Evolutionary conservation across 2,329 filamentous ascomycete genomes (phyloP).

Genomic region (Rugonectria rugulosa): DNA sequence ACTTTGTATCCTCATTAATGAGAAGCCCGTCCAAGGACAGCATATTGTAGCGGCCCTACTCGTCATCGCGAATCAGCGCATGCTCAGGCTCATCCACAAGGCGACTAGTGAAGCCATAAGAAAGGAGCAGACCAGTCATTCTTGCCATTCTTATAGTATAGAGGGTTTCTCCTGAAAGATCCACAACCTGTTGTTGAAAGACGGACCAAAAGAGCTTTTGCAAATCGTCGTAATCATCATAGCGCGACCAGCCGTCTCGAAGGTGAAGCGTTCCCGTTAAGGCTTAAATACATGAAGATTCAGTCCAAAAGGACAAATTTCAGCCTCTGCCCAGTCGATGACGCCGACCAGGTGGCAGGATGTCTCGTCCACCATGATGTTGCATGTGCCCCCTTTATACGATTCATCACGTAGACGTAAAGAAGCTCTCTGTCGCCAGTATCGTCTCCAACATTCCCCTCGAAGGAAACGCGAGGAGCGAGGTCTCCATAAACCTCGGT

Average conservation of each 20-base stretch:
- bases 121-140: constrained; percentile 44
- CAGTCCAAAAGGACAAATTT: constrained; percentile 49
- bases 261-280: constrained; percentile 47
- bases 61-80: constrained; percentile 40
- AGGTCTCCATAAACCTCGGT: no score
- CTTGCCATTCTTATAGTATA: constrained; percentile 43
- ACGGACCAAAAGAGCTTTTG: constrained; percentile 44
- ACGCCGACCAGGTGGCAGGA: constrained; percentile 47
- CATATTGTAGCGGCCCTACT: not conserved
- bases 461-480: no score
- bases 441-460: no score
- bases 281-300: constrained; percentile 47
- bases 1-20: not conserved
- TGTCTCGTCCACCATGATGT: constrained; percentile 50
- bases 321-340: constrained; percentile 51
- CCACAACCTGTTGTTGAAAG: constrained; percentile 40
- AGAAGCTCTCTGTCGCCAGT: constrained; percentile 44
- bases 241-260: constrained; percentile 44
- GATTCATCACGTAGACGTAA: constrained; percentile 47
- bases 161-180: constrained; percentile 35
- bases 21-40: not conserved
- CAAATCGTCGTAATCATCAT: constrained; percentile 43
- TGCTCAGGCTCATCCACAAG: constrained; percentile 46
- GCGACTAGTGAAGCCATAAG: constrained; percentile 48
- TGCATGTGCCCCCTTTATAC: constrained; percentile 45